Evolutionary conservation across 2,329 filamentous ascomycete genomes (phyloP).

Genomic region (Microcera coccophila): DNA sequence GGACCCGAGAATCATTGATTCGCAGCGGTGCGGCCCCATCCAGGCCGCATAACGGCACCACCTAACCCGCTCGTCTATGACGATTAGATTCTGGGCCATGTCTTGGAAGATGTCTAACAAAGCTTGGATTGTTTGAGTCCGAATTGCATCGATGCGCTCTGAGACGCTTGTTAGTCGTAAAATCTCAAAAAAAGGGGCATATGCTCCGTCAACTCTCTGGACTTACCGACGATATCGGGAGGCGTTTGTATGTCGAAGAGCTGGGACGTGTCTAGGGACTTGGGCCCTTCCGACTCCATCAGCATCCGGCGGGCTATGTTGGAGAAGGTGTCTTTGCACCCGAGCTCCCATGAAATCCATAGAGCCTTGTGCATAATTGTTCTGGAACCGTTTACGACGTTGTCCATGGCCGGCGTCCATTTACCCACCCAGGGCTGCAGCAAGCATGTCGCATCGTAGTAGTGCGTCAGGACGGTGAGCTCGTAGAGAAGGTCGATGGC

Average conservation of each 20-base stretch:
- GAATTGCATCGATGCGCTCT: constrained; percentile 18
- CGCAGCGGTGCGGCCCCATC: constrained; percentile 31
- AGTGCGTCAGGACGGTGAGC: constrained; percentile 28
- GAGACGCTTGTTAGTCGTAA: not conserved
- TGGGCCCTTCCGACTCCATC: constrained; percentile 14
- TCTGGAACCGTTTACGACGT: constrained; percentile 11
- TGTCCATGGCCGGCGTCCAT: constrained; percentile 18
- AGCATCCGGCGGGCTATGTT: constrained; percentile 21
- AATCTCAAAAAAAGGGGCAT: constrained; percentile 1
- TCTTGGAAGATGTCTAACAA: constrained; percentile 22
- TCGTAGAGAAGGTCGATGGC: constrained; percentile 24
- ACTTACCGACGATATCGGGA: constrained; percentile 13
- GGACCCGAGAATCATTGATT: constrained; percentile 33
- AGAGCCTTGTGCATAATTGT: constrained; percentile 22
- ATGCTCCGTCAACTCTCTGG: no score
- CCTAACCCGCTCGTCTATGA: constrained; percentile 25
- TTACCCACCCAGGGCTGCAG: constrained; percentile 24
- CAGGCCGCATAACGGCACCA: constrained; percentile 29
- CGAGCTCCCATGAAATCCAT: constrained; percentile 33
- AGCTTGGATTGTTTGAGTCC: constrained; percentile 20
- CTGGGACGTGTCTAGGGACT: constrained; percentile 8
- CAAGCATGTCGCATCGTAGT: constrained; percentile 27
- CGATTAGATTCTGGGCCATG: constrained; percentile 19
- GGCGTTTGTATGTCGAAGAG: constrained; percentile 15
- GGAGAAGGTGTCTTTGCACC: constrained; percentile 20